A percentile compares a stretch with the other conserved stretches of the same genome.
Evolutionary conservation across 345 rosid genomes (phyloP).

Genomic region (Acer negundo): DNA sequence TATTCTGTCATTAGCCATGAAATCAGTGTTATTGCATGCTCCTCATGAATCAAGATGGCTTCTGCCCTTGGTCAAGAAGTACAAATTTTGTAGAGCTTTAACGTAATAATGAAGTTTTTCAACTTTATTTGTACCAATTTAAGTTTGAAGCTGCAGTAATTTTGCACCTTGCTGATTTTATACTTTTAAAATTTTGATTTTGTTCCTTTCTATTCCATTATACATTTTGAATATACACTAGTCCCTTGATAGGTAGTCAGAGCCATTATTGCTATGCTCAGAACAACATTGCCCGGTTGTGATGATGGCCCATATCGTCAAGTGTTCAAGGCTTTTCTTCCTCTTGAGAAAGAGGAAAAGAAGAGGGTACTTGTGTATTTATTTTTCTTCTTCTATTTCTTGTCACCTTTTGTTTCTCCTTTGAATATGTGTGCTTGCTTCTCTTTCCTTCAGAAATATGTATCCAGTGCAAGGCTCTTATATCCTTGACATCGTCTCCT

Average conservation of each 20-base stretch:
- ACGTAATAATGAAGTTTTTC: background rate
- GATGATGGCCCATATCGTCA: slow-evolving; percentile 80
- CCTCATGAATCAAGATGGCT: background rate
- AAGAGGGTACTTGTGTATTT: slow-evolving; percentile 50
- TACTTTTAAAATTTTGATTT: background rate
- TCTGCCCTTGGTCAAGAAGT: background rate
- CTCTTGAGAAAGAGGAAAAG: slow-evolving; percentile 83
- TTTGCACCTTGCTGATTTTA: background rate
- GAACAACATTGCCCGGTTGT: slow-evolving; percentile 68
- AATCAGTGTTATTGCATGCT: background rate
- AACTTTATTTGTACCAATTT: background rate
- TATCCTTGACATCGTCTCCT: slow-evolving; percentile 13
- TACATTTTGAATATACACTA: slow-evolving; percentile 20
- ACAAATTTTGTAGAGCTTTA: background rate
- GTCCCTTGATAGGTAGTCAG: slow-evolving; percentile 56
- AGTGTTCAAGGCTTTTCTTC: slow-evolving; percentile 88
- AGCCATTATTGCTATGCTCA: slow-evolving; percentile 81
- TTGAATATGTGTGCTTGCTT: background rate
- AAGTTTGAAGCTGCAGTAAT: background rate
- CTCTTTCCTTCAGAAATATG: background rate
- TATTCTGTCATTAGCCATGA: background rate
- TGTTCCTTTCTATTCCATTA: background rate
- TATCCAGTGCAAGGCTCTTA: background rate
- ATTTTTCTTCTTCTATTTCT: slow-evolving; percentile 4
- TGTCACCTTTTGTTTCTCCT: background rate